A percentile compares a stretch with the other conserved stretches of the same genome.
phyloP scores from a whole-genome alignment of 768 basidiomycete species.

The Boletus pseudo-olivaceus region DNA sequence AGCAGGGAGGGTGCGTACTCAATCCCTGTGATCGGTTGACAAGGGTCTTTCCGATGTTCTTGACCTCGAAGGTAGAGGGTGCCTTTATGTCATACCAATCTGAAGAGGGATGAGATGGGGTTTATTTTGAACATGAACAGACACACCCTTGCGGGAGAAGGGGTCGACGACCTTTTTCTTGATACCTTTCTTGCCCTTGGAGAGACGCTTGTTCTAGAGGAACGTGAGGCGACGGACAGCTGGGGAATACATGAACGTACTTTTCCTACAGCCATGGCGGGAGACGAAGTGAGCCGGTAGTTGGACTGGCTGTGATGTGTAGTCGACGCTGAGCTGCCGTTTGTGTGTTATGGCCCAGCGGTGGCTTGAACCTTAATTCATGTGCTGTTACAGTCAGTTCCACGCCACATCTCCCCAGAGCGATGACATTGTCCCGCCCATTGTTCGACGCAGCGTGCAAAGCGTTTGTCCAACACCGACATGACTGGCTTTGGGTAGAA shows the following conservation, averaged over 20 bases:
- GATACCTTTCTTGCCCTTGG: slow-evolving; percentile 98
- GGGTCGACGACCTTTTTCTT: slow-evolving; percentile 99
- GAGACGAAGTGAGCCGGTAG: slow-evolving; percentile 41
- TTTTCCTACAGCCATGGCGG: slow-evolving; percentile 87
- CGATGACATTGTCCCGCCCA: slow-evolving; percentile 43
- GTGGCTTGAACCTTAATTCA: slow-evolving; percentile 64
- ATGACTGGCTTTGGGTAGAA: slow-evolving; percentile 62
- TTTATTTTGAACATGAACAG: neutral
- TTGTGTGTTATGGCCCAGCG: slow-evolving; percentile 9
- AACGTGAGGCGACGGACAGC: neutral
- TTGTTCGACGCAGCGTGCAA: slow-evolving; percentile 62
- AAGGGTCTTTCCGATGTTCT: slow-evolving; percentile 97
- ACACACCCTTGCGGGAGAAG: slow-evolving; percentile 94
- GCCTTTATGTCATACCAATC: slow-evolving; percentile 99
- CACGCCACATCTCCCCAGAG: slow-evolving; percentile 35
- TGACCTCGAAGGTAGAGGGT: slow-evolving; percentile 94
- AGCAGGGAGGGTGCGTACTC: slow-evolving; percentile 59
- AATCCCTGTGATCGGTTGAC: slow-evolving; percentile 97
- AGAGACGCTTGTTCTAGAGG: slow-evolving; percentile 90
- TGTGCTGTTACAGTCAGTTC: slow-evolving; percentile 38
- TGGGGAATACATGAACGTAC: slow-evolving; percentile 36
- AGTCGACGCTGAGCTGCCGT: slow-evolving; percentile 12
- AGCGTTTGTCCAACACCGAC: slow-evolving; percentile 40
- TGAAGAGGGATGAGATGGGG: slow-evolving; percentile 29
- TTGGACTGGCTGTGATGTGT: slow-evolving; percentile 46